Evolutionary conservation across 1,284 basidiomycete species (phyloP).

Genomic region (Pseudozyma tsukubaensis): DNA sequence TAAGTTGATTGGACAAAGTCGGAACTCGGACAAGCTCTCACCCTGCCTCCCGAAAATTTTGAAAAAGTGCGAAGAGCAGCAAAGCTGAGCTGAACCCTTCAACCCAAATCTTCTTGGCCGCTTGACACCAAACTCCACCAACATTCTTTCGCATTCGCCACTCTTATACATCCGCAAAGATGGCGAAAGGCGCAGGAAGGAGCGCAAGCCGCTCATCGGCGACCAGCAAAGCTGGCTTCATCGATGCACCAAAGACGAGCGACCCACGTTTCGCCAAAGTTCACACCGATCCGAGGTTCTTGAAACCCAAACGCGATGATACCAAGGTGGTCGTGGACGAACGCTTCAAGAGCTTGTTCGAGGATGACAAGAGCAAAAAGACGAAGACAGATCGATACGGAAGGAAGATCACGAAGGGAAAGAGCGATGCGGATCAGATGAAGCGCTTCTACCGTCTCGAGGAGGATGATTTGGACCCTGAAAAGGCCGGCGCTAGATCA

Average conservation of each 20-base stretch:
- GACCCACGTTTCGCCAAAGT: constrained; percentile 80
- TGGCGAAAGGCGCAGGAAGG: constrained; percentile 35
- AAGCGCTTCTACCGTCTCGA: constrained; percentile 61
- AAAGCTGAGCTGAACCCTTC: too few relatives aligned
- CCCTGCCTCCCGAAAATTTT: constrained; percentile 14
- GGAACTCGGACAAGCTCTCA: constrained; percentile 10
- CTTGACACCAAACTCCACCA: neutral
- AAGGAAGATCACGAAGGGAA: constrained; percentile 72
- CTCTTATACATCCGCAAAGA: neutral
- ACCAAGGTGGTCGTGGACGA: constrained; percentile 90
- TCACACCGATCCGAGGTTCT: constrained; percentile 91
- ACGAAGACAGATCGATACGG: constrained; percentile 90
- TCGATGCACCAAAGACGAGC: constrained; percentile 39
- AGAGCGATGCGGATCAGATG: constrained; percentile 54
- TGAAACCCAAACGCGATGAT: constrained; percentile 81
- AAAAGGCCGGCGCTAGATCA: constrained; percentile 55
- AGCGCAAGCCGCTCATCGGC: constrained; percentile 1
- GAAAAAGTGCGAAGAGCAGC: constrained; percentile 1
- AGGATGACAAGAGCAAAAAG: constrained; percentile 47
- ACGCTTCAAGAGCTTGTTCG: constrained; percentile 78
- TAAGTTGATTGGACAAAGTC: neutral
- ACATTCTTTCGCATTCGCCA: neutral
- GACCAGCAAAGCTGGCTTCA: neutral
- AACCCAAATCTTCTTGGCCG: neutral
- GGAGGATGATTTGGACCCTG: constrained; percentile 70